A percentile compares a stretch with the other conserved stretches of the same genome.
Evolutionary conservation across 805 yeast species (phyloP).

Genomic region (Suhomyces sp.): DNA sequence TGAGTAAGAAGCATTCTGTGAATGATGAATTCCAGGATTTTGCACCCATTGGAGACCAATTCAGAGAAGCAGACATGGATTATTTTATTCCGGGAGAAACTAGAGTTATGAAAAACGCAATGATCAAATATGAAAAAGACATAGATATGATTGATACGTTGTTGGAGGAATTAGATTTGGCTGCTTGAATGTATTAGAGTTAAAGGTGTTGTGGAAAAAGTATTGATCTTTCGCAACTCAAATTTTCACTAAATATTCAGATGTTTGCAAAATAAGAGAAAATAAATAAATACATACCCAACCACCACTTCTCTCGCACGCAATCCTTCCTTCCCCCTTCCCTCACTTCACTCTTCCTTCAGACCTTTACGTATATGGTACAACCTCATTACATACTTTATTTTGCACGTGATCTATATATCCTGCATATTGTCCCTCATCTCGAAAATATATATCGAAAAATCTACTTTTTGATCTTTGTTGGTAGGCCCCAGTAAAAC

Average conservation of each 20-base stretch:
- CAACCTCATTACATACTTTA: neutral
- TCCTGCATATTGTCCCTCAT: too few species aligned
- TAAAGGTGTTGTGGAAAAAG: too few species aligned
- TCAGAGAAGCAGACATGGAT: slow-evolving; percentile 10
- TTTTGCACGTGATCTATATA: neutral
- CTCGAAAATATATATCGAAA: slow-evolving; percentile 1
- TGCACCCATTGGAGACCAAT: slow-evolving; percentile 19
- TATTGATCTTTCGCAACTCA: too few species aligned
- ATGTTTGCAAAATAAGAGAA: too few species aligned
- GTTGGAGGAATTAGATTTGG: slow-evolving; percentile 27
- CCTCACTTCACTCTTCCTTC: too few species aligned
- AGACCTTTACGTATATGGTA: too few species aligned
- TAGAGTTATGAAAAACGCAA: slow-evolving; percentile 16
- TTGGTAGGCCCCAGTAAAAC: too few species aligned
- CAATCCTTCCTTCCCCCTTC: too few species aligned
- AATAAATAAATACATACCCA: too few species aligned
- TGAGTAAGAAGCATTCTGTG: slow-evolving; percentile 41
- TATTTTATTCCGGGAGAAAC: slow-evolving; percentile 16
- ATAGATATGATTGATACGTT: slow-evolving; percentile 28
- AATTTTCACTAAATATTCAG: too few species aligned
- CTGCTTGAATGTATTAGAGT: too few species aligned
- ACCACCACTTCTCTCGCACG: too few species aligned
- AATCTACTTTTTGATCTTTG: neutral
- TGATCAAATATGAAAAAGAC: slow-evolving; percentile 24
- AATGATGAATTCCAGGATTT: slow-evolving; percentile 26